phyloP scores from a whole-genome alignment of 805 yeast species.

The Ogataea haglerorum region DNA sequence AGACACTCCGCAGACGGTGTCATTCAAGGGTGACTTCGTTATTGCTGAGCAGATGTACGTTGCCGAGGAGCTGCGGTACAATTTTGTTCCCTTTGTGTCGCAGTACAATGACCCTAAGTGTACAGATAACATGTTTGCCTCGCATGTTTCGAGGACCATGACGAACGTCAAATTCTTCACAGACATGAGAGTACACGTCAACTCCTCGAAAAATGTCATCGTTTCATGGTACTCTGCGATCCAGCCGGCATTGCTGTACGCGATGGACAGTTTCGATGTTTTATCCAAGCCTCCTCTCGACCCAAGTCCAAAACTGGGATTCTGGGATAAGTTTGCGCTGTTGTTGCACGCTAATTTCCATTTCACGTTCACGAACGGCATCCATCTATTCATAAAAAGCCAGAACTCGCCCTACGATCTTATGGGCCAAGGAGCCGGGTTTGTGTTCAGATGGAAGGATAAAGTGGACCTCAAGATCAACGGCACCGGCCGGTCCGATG shows the following conservation, averaged over 20 bases:
- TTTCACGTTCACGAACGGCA: conserved; percentile 46
- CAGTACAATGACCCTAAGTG: conserved; percentile 26
- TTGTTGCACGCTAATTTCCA: conserved; percentile 50
- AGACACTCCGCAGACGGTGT: conserved; percentile 31
- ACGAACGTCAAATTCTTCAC: conserved; percentile 57
- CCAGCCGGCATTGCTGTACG: conserved; percentile 57
- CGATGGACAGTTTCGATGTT: conserved; percentile 63
- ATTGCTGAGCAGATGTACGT: conserved; percentile 60
- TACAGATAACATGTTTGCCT: conserved; percentile 52
- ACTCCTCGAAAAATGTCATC: conserved; percentile 45
- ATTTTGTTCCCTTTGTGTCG: conserved; percentile 50
- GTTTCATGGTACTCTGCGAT: conserved; percentile 64
- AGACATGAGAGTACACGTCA: conserved; percentile 44
- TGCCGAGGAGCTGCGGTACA: conserved; percentile 38
- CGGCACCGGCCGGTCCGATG: conserved; percentile 45
- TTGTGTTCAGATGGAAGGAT: conserved; percentile 62
- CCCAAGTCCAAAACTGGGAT: conserved; percentile 59
- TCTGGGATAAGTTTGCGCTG: conserved; percentile 67
- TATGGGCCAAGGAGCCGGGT: conserved; percentile 57
- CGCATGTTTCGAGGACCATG: conserved; percentile 56
- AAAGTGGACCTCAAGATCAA: conserved; percentile 50
- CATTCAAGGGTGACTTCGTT: conserved; percentile 46
- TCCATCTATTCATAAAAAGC: conserved; percentile 63
- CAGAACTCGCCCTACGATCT: conserved; percentile 56
- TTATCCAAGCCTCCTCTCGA: conserved; percentile 70